A percentile compares a stretch with the other conserved stretches of the same genome.
These are phyloP conservation scores for Colletotrichum truncatum DNA, from an alignment of 2,329 filamentous ascomycete genomes.

Conservation along the genomic window DNA sequence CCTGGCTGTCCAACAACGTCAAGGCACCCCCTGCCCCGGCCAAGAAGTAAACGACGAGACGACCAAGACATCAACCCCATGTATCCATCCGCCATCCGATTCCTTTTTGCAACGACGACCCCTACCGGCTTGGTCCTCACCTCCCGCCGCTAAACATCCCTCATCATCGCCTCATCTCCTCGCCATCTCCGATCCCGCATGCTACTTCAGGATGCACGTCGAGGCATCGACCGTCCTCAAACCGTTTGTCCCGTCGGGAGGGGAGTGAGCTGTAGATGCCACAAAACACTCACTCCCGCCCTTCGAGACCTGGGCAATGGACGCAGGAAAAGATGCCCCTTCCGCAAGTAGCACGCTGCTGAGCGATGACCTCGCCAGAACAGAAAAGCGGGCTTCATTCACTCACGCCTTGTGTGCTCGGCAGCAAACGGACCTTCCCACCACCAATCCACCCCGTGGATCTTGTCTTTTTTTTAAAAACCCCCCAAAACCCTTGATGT, in stretches of 20 bases:
- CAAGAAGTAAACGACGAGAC: conserved; percentile 57
- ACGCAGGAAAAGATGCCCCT: conserved; percentile 12
- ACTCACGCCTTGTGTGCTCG: not conserved
- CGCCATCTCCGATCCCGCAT: not conserved
- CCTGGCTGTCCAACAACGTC: conserved; percentile 87
- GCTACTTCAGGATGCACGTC: not conserved
- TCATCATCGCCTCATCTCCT: not conserved
- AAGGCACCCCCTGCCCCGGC: conserved; percentile 68
- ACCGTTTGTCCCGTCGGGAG: not conserved
- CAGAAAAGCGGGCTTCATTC: not conserved
- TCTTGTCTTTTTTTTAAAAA: not conserved
- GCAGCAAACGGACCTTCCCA: not conserved
- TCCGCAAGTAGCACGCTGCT: not conserved
- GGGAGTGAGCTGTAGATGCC: not conserved
- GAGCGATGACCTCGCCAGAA: not conserved
- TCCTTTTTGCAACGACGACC: not conserved
- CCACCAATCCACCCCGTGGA: not conserved
- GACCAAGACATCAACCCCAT: conserved; percentile 3
- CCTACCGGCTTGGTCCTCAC: no score
- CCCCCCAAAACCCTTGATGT: conserved; percentile 4
- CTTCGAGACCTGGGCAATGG: not conserved
- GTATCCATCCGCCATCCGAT: not conserved
- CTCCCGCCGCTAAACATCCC: not conserved
- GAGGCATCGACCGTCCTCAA: conserved; percentile 1
- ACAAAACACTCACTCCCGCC: not conserved